These are phyloP conservation scores for Zasmidium citrigriseum DNA, from an alignment of 2,329 filamentous ascomycete species.

Conservation along the genomic window DNA sequence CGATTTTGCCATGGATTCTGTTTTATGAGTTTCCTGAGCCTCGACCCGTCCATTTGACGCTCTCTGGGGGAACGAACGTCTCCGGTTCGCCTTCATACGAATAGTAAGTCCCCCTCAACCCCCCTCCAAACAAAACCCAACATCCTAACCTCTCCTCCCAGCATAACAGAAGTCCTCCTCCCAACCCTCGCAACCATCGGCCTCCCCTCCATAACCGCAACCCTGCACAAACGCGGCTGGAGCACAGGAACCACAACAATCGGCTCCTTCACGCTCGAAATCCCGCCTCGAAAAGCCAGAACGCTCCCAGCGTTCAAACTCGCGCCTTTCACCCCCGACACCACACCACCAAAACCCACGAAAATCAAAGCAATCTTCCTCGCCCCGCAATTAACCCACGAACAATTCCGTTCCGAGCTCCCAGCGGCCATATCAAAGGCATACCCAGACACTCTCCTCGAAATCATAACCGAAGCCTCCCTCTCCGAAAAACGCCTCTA, in stretches of 20 bases:
- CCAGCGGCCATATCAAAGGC: neutral
- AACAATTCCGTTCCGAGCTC: neutral
- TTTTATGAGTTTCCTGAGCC: constrained; percentile 35
- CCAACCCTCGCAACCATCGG: constrained; percentile 56
- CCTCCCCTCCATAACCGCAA: constrained; percentile 47
- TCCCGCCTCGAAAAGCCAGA: constrained; percentile 42
- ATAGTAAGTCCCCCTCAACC: constrained; percentile 36
- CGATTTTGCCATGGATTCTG: constrained; percentile 59
- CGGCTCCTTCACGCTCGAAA: constrained; percentile 52
- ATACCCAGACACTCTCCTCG: neutral
- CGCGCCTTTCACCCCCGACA: constrained; percentile 25
- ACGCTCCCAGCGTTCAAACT: constrained; percentile 41
- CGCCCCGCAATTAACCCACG: neutral
- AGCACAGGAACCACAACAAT: constrained; percentile 46
- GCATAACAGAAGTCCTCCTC: constrained; percentile 53
- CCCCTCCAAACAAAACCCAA: neutral
- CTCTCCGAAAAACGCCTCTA: constrained; percentile 43
- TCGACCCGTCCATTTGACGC: constrained; percentile 39
- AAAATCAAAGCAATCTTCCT: neutral
- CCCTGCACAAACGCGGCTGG: constrained; percentile 56
- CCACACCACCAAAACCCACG: neutral
- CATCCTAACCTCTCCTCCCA: neutral
- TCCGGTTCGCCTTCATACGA: constrained; percentile 57
- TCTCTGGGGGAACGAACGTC: constrained; percentile 62
- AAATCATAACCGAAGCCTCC: neutral